Evolutionary conservation across 768 basidiomycete species (phyloP), one percentile per base, ranked within the genome.

Genomic region (Tulasnella sp.): DNA sequence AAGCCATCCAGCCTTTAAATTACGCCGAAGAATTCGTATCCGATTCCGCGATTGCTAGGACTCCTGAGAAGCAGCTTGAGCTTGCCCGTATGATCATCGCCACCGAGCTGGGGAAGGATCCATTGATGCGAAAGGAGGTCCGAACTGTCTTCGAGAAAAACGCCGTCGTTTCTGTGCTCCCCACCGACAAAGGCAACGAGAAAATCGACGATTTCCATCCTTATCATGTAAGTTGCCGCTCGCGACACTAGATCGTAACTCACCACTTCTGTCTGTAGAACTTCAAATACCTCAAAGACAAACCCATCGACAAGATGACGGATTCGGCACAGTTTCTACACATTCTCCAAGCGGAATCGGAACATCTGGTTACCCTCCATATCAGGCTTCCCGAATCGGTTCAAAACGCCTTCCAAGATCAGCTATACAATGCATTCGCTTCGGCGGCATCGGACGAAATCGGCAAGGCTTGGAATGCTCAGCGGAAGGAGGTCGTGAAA

Each of bases 81-180:
- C 79, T 79, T 32, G 86, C 89, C 8, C 80, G 87, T 46, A 78
- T 88, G 74, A 84, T 98, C 56, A 71, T 98, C 45, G 78, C 84
- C 5, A 89, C 86, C 0, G 96, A 98, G 67, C 76, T 98, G 15
- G 87, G 88, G 32, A 93, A 87, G 66, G 94, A 99, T 67, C 94
- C 94, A 11, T 71, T 90, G 9, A 76, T 99, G 29, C 76, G 90
- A 39, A 81, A 82, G 61, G 76, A 81, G 57, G 81, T 90, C 49
- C 81, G 96, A 50, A 75, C 81, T 55, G 66, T 78, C 35, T 92
- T 91, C 74, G 82, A 78, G 65, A 73, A 75, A 11, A 79, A 83
- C 60, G 94, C 84, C 2, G 74, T 79, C 17, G 73, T 98, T 31
- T 82, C 84, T 19, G 82, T 93, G 14, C 74, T 76, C 46, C 92